A percentile compares a stretch with the other conserved stretches of the same genome.
Evolutionary conservation across 2,329 filamentous ascomycete genomes (phyloP).

Genomic region (Colletotrichum kahawae): DNA sequence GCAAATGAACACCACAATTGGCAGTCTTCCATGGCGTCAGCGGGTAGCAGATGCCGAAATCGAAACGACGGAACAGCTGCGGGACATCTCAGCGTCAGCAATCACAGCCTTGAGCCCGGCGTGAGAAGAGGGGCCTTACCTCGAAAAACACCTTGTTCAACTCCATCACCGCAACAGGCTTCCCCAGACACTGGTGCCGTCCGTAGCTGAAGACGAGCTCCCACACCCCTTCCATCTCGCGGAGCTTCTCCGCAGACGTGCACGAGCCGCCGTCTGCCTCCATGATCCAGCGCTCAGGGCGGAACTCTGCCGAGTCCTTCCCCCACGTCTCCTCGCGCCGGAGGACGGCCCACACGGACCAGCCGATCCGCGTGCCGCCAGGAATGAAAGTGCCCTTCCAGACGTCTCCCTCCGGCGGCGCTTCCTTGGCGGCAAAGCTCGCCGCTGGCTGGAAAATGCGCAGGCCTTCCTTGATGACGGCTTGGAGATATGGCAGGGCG

Average conservation of each 20-base stretch:
- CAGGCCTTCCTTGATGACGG: constrained; percentile 54
- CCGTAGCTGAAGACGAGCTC: constrained; percentile 45
- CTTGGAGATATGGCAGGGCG: constrained; percentile 47
- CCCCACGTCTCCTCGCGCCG: constrained; percentile 39
- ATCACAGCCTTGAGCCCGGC: not conserved
- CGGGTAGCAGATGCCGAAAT: constrained; percentile 34
- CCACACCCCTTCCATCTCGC: constrained; percentile 37
- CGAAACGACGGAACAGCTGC: constrained; percentile 34
- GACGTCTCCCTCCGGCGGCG: not conserved
- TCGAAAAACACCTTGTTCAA: constrained; percentile 46
- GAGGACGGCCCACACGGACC: constrained; percentile 38
- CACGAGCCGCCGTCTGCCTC: not conserved
- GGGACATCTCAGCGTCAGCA: not conserved
- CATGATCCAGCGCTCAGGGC: constrained; percentile 43
- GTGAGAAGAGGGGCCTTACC: constrained; percentile 25
- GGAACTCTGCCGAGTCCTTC: constrained; percentile 35
- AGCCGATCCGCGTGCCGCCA: constrained; percentile 33
- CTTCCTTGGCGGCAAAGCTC: constrained; percentile 36
- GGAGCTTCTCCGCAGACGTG: constrained; percentile 29
- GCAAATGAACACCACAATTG: constrained; percentile 34
- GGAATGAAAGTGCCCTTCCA: constrained; percentile 31
- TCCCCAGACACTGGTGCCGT: constrained; percentile 41
- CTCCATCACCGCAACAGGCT: constrained; percentile 41
- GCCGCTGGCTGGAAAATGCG: constrained; percentile 41
- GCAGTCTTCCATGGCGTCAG: constrained; percentile 34